phyloP scores from a whole-genome alignment of 331 rosid genomes.

The Cydonia oblonga region DNA sequence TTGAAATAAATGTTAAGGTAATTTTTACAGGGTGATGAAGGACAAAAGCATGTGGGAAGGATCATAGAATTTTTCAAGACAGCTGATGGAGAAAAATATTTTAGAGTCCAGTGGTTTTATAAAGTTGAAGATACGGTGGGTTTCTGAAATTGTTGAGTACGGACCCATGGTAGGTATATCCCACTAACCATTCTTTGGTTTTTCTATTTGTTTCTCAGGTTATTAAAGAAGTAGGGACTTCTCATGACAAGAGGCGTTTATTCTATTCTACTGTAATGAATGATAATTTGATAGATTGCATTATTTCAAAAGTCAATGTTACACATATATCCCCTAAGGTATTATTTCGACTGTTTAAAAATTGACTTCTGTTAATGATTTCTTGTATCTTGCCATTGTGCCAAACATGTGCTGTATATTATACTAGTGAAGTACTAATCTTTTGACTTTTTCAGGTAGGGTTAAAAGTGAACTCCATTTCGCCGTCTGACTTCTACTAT shows the following conservation, averaged over 20 bases:
- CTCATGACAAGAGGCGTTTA: conserved; percentile 77
- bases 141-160: conserved; percentile 5
- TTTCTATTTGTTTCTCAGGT: conserved; percentile 41
- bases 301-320: conserved; percentile 56
- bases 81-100: conserved; percentile 47
- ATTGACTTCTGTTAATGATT: conserved; percentile 1
- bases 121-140: conserved; percentile 86
- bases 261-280: conserved; percentile 86
- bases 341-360: conserved; percentile 20
- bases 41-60: conserved; percentile 54
- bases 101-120: conserved; percentile 92
- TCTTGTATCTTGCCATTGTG: neutral
- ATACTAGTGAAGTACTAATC: neutral
- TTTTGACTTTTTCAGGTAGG: conserved; percentile 40
- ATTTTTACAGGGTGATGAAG: conserved; percentile 65
- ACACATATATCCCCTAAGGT: conserved; percentile 56
- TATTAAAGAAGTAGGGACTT: conserved; percentile 51
- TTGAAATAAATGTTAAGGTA: conserved; percentile 15
- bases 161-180: neutral
- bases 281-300: conserved; percentile 72
- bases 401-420: neutral
- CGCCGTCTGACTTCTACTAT: conserved; percentile 52
- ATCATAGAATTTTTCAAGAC: conserved; percentile 78
- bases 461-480: conserved; percentile 31
- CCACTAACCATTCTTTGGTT: conserved; percentile 9